Evolutionary conservation across 2,329 filamentous ascomycete species (phyloP), one percentile per base, ranked within the genome.

Genomic region (Hypomyces rosellus): DNA sequence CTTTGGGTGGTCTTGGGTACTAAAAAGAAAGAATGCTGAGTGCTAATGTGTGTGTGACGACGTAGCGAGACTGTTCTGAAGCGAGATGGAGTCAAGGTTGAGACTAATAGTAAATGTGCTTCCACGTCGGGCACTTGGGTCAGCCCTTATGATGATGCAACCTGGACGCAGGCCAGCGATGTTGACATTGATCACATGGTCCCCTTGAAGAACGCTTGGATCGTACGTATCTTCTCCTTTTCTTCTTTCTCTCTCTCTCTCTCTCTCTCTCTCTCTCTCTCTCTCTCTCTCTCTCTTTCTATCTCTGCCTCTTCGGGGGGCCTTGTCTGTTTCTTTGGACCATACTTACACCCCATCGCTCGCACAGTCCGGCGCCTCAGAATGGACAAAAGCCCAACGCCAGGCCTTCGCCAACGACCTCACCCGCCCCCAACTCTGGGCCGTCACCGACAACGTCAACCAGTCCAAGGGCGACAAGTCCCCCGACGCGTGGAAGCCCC

Each of bases 131-230:
- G 89, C 4, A 74, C 71, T 0, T 93, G 89, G 88, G 68, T 65
- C 38, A 84, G 80, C 34, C 85, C 86, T 0, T 93, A 87, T 63
- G 88, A 92, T 61, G 87, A 86, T 14, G 83, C 71, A 0, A 81
- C 74, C 1, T 89, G 85, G 84, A 85, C 80, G 0, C 71, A 73
- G 1, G 79, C 86, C 1, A 78, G 74, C 15, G 85, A 91, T 58
- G 66, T 93, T 1, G 87, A 92, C 58, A 92, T 93, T 53, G 89
- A 93, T 65, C 89, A 93, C 65, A 76, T 93, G 69, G 86, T 95
- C 3, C 88, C 89, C 1, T 66, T 95, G 54, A 84, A 85, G 63
- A 89, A 91, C 61, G 87, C 88, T 5, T 92, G 87, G 88, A 82
- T 86, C 54, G 80, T 83, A 57, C 61, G 74, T 68, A 25, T 13